phyloP scores from a whole-genome alignment of 176 grass and related monocot genomes.

The Pontederia crassipes region DNA sequence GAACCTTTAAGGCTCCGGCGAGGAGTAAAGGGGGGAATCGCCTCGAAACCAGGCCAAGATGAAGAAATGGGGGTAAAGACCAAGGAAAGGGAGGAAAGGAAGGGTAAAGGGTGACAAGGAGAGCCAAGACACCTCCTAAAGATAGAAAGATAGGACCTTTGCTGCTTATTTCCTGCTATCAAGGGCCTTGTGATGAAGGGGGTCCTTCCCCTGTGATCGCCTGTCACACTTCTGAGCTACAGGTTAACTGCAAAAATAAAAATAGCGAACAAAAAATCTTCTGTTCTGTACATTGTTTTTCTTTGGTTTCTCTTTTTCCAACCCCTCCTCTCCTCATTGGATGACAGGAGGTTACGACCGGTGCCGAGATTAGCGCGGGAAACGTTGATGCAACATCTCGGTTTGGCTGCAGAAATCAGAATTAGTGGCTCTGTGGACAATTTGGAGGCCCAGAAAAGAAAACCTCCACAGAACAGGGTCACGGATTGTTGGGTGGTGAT shows the following conservation, averaged over 20 bases:
- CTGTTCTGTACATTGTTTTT: too few species aligned
- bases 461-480: too few species aligned
- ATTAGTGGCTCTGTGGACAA: too few species aligned
- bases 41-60: not conserved
- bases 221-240: not conserved
- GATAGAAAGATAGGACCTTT: conserved; percentile 41
- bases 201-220: not conserved
- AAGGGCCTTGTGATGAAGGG: conserved; percentile 35
- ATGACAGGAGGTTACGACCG: not conserved
- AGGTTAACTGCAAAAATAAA: not conserved
- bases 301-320: not conserved
- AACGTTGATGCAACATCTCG: not conserved
- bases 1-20: not conserved
- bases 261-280: too few species aligned
- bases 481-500: too few species aligned
- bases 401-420: not conserved
- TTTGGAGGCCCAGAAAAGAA: too few species aligned
- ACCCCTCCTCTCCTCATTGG: not conserved
- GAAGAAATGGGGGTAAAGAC: conserved; percentile 11
- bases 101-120: conserved; percentile 21
- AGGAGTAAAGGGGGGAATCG: not conserved
- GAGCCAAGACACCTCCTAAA: conserved; percentile 27
- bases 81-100: conserved; percentile 31
- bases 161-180: conserved; percentile 26
- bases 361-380: not conserved